These are phyloP conservation scores for Septoria petroselini DNA, from an alignment of 2,329 filamentous ascomycete genomes.

Conservation along the genomic window DNA sequence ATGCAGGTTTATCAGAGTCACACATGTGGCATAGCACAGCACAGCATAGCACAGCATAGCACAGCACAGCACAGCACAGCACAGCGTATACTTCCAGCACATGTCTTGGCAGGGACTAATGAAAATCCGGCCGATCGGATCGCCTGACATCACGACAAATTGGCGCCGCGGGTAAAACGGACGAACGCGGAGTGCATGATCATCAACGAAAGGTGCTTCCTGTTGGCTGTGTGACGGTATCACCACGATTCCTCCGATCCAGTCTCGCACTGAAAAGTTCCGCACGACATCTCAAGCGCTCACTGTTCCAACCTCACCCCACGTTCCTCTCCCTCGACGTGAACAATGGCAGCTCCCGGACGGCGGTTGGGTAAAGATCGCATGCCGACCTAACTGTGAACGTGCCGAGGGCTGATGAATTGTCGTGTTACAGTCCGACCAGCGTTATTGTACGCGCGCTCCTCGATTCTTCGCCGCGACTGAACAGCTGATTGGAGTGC, in stretches of 20 bases:
- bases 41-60: too few relatives aligned
- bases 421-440: slow-evolving; percentile 10
- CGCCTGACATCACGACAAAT: slow-evolving; percentile 3
- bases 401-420: slow-evolving; percentile 3
- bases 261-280: too few relatives aligned
- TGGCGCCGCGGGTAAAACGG: slow-evolving; percentile 12
- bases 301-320: not conserved
- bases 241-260: not conserved
- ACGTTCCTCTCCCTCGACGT: not conserved
- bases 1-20: too few relatives aligned
- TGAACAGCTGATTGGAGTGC: not conserved
- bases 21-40: too few relatives aligned
- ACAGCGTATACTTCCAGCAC: not conserved
- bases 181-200: slow-evolving; percentile 16
- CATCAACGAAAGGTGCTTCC: not conserved
- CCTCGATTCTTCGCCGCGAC: not conserved
- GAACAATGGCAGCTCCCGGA: slow-evolving; percentile 22
- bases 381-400: not conserved
- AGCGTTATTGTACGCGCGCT: slow-evolving; percentile 24
- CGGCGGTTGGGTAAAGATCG: slow-evolving; percentile 25
- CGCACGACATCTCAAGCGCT: not conserved
- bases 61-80: too few relatives aligned
- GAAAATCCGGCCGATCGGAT: slow-evolving; percentile 10
- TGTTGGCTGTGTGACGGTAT: not conserved
- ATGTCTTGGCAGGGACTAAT: slow-evolving; percentile 6